Evolutionary conservation across 2,329 filamentous ascomycete species (phyloP), one percentile per base, ranked within the genome.

Genomic region (Leptosphaerulina australis): DNA sequence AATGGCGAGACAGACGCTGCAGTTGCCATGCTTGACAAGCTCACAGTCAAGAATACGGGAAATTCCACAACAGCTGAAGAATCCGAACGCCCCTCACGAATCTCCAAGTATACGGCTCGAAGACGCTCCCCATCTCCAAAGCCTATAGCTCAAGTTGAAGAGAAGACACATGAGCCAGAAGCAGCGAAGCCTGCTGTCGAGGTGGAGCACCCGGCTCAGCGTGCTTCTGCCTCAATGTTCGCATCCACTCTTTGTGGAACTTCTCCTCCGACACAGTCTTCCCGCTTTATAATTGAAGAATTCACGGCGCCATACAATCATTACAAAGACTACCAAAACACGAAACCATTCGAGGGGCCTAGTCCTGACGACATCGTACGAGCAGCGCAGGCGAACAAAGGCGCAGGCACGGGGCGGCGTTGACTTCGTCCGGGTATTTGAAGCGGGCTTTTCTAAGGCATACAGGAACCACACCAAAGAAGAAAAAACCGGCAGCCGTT

Each of bases 361-460:
- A 97, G 92, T 75, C 92, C 92, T 61, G 92, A 97, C 77, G 92
- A 97, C 72, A 77, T 94, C 67, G 89, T 97, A 65, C 81, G 91
- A 56, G 85, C 87, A 72, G 93, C 92, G 62, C 93, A 96, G 80
- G 66, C 72, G 49, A 77, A 45, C 36, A 66, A 78, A 68, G 73
- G 76, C 67, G 64, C 69, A 60, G 66, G 76, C 67, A 67, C 68
- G 63, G 67, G 64, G 47, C 68, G 62, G 36, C 60, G 59, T 57
- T 73, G 62, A 70, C 51, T 55, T 15, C 25, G 34, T 24, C 36
- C 25, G 22, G 34, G 36, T 15, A 45, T n/a, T 41, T 49, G 36
- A 43, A 34, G 34, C 47, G 28, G 24, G 44, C 29, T 45, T 55
- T 45, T 66, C 62, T 66, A 66, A 66, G 41, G 25, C 46, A 56